Percentiles rank a stretch among this genome's conserved stretches.
Conservation (phyloP, 345 rosid species). For the Euphorbia peplus region DNA sequence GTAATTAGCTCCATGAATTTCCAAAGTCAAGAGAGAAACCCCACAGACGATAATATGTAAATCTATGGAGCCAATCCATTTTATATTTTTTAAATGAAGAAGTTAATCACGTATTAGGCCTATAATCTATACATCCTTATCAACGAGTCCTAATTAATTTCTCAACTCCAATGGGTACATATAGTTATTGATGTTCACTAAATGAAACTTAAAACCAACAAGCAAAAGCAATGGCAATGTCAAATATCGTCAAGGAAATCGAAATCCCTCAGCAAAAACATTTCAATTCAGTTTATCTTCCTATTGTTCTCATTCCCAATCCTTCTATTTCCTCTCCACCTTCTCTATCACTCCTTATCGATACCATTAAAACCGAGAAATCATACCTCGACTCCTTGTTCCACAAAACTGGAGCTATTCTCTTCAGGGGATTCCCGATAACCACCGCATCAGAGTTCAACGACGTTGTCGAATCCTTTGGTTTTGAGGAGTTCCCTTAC, state of each 20-base stretch:
- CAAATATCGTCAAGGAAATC: conserved; percentile 35
- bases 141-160: no score
- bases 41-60: no score
- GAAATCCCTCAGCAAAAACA: conserved; percentile 51
- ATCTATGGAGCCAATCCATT: no score
- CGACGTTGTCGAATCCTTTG: conserved; percentile 79
- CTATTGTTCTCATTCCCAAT: conserved; percentile 47
- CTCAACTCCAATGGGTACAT: no score
- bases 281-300: no score
- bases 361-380: conserved; percentile 42
- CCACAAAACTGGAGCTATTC: conserved; percentile 60
- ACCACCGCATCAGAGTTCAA: conserved; percentile 69
- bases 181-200: no score
- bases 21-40: no score
- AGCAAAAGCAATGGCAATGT: conserved; percentile 39
- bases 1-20: no score
- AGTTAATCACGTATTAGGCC: no score
- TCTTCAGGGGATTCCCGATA: conserved; percentile 64
- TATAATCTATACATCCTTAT: no score
- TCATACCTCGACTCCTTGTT: conserved; percentile 57
- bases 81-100: no score
- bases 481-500: conserved; percentile 81
- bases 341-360: conserved; percentile 33
- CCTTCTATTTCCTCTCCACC: conserved; percentile 27
- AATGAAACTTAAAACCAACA: no score